Conservation (phyloP, 495 filamentous ascomycete genomes). For the Echria macrotheca region DNA sequence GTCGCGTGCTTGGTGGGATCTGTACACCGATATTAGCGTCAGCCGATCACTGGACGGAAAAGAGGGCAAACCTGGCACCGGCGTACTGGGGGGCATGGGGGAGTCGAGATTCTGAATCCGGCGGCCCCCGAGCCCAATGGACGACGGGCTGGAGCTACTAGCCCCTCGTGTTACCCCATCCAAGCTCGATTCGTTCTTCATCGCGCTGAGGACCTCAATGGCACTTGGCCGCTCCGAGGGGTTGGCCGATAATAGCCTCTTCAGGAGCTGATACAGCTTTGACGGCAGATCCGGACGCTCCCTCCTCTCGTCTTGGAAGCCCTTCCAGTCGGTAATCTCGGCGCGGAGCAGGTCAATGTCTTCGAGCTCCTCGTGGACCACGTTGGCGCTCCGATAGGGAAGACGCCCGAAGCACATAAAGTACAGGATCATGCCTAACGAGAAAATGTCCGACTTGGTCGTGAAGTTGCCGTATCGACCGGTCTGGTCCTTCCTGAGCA, state of each 20-base stretch:
- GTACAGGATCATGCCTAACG: slow-evolving; percentile 94
- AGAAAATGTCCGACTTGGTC: slow-evolving; percentile 94
- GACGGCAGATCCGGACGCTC: slow-evolving; percentile 79
- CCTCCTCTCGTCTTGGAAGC: slow-evolving; percentile 69
- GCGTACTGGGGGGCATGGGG: slow-evolving; percentile 41
- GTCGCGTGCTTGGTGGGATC: slow-evolving; percentile 36
- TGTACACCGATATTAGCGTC: slow-evolving; percentile 1
- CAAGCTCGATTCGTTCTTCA: slow-evolving; percentile 59
- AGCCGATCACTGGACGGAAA: not conserved
- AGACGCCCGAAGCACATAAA: slow-evolving; percentile 92
- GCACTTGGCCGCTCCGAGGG: slow-evolving; percentile 75
- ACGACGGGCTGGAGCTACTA: slow-evolving; percentile 27
- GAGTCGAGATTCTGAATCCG: slow-evolving; percentile 55
- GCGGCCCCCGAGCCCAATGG: slow-evolving; percentile 39
- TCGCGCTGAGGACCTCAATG: slow-evolving; percentile 76
- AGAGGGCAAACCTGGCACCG: slow-evolving; percentile 34
- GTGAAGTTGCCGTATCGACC: slow-evolving; percentile 88
- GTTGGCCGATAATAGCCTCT: slow-evolving; percentile 71
- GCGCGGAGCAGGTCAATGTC: slow-evolving; percentile 82
- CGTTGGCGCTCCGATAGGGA: slow-evolving; percentile 78
- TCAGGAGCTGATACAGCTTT: slow-evolving; percentile 77
- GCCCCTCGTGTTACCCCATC: slow-evolving; percentile 29
- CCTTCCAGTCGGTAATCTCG: slow-evolving; percentile 83
- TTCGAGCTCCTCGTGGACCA: slow-evolving; percentile 84
- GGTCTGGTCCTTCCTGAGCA: slow-evolving; percentile 62